Evolutionary conservation across 257 asterid species (phyloP), one percentile per base, ranked within the genome.

Genomic region (Orobanche coerulescens): DNA sequence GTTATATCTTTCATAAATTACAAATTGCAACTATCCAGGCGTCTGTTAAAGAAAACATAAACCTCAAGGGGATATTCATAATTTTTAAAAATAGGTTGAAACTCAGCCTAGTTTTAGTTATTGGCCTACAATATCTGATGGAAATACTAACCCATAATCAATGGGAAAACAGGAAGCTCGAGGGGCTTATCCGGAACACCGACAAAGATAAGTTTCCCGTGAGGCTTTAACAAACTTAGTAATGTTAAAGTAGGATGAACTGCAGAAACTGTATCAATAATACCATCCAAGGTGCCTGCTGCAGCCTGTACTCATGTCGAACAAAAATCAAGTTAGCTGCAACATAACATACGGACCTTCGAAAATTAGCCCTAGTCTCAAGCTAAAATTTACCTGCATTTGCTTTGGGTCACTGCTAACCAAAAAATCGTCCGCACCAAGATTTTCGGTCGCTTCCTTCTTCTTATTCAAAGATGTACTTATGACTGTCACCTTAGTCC

Each of bases 111-210:
- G n/a, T n/a, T n/a, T n/a, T n/a, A n/a, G n/a, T n/a, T n/a, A n/a
- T n/a, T n/a, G n/a, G n/a, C n/a, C n/a, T n/a, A n/a, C n/a, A n/a
- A n/a, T n/a, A n/a, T n/a, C n/a, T n/a, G 9, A 6, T 36, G 42
- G 42, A 1, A 36, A 36, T 13, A 16, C 76, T 63, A 50, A 74
- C 90, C 94, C 14, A 15, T 0, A 13, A 84, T 40, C 2, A 84
- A 39, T 4, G 85, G 75, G 43, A 79, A 78, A 2, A 61, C 73
- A 0, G 84, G 79, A 2, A 84, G 42, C 55, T 84, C 94, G 2
- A 75, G 70, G 5, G 84, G 83, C 71, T 84, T 78, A 3, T 76
- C 84, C 2, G 89, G 83, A 12, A 67, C 84, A 16, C 94, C 94
- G n/a, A 84, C 82, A 77, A 79, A 20, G 16, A 82, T 61, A 40